phyloP scores from a whole-genome alignment of 345 rosid genomes.

The Eucalyptus victrix region DNA sequence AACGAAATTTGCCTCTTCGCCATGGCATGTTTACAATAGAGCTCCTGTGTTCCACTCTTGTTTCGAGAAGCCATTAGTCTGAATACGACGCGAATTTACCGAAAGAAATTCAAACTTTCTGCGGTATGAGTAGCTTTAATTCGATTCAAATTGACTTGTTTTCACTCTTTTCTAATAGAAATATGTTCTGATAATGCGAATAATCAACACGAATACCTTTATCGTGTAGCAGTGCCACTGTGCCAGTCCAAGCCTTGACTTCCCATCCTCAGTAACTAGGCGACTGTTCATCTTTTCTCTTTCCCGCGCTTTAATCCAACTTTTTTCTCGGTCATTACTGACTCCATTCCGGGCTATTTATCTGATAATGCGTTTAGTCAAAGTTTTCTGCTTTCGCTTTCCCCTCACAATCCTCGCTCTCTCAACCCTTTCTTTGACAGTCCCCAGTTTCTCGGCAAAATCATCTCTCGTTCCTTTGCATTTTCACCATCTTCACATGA shows the following conservation, averaged over 20 bases:
- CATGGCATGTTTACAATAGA: not conserved
- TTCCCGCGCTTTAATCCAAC: not conserved
- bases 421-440: not conserved
- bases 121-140: not conserved
- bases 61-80: not conserved
- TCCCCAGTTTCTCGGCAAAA: not conserved
- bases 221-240: not conserved
- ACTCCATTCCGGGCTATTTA: conserved; percentile 8
- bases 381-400: conserved; percentile 13
- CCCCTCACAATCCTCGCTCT: not conserved
- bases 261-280: not conserved
- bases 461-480: not conserved
- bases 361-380: conserved; percentile 10
- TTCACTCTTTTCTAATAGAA: not conserved
- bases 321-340: not conserved
- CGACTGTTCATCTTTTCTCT: not conserved
- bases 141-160: not conserved
- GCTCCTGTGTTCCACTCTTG: not conserved
- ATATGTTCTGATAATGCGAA: not conserved
- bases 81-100: not conserved
- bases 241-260: not conserved
- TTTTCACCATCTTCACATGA: not conserved
- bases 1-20: not conserved
- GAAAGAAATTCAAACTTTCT: not conserved
- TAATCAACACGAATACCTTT: not conserved